These are phyloP conservation scores for Spatholobus suberectus DNA, from an alignment of 306 rosid genomes.

Conservation along the genomic window DNA sequence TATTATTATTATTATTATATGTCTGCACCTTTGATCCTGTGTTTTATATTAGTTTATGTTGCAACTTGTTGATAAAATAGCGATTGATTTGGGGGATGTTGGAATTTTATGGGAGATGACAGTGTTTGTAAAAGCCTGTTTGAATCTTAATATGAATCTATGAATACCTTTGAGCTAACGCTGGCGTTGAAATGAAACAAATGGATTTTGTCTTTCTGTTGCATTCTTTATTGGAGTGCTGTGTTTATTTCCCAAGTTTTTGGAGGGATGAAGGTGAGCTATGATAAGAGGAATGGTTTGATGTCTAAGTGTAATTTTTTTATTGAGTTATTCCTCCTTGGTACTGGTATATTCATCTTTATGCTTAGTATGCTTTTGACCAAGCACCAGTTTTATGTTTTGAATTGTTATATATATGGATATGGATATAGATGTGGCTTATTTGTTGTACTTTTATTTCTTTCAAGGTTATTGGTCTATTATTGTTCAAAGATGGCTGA, in stretches of 20 bases:
- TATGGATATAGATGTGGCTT: neutral
- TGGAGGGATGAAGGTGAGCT: neutral
- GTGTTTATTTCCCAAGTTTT: neutral
- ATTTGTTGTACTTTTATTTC: conserved; percentile 16
- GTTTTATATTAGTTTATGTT: conserved; percentile 25
- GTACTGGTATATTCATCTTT: neutral
- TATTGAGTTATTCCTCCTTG: neutral
- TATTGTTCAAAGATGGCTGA: conserved; percentile 62
- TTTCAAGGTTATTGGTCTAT: conserved; percentile 36
- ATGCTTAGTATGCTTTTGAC: neutral
- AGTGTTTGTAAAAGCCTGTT: neutral
- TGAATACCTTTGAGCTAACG: neutral
- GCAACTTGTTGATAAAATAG: neutral
- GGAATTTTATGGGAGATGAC: neutral
- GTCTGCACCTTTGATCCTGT: neutral
- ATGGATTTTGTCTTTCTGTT: neutral
- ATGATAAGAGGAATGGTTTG: conserved; percentile 3
- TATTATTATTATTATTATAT: neutral
- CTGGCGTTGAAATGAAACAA: neutral
- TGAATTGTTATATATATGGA: neutral
- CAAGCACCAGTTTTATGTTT: neutral
- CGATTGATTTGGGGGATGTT: neutral
- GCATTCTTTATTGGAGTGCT: neutral
- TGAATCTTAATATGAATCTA: neutral
- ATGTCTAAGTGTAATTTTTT: neutral